Evolutionary conservation across 2,329 filamentous ascomycete genomes (phyloP), one percentile per base, ranked within the genome.

Genomic region (Microdochium nivale): DNA sequence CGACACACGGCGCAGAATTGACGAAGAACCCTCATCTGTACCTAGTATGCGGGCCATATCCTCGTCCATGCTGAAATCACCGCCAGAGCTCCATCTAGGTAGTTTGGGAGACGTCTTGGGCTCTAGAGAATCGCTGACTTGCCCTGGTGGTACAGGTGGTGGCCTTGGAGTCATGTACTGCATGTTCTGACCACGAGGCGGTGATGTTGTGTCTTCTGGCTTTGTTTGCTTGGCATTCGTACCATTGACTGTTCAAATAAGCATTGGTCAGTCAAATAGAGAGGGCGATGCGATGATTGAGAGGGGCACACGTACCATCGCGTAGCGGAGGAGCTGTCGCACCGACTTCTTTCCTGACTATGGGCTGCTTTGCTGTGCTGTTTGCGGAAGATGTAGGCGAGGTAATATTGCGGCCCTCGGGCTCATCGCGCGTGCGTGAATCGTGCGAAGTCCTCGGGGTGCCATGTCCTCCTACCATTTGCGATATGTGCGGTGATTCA

Each of bases 21-120:
- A 92, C 25, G 88, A 85, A 30, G 83, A 86, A 44, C 79, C 76
- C 64, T 90, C 88, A 54, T 92, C 89, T 21, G 82, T 84, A 40
- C 84, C 87, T 54, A 96, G 76, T 53, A 96, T 92, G 52, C 91
- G 86, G 51, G 88, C 87, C 82, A 96, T 90, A 64, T 97, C 94
- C 67, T 96, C 91, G 58, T 97, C 92, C 85, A 96, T 84, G 54
- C 87, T 94, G 63, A 96, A 94, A 58, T 95, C 90, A 51, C 85
- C 89, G 50, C 88, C 89, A 44, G 81, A 79, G 67, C 87, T 95
- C 81, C 81, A 88, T 61, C 85, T 78, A 57, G 86, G 81, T 55
- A 89, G 72, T 60, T 83, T 84, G 10, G 86, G 84, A 10, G 86
- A 88, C 37, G 69, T 67, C 58, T 81, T 79, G 56, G 72, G 54